A percentile compares a stretch with the other conserved stretches of the same genome.
Evolutionary conservation across 208 protist genomes (phyloP).

Genomic region (Leishmania mexicana): DNA sequence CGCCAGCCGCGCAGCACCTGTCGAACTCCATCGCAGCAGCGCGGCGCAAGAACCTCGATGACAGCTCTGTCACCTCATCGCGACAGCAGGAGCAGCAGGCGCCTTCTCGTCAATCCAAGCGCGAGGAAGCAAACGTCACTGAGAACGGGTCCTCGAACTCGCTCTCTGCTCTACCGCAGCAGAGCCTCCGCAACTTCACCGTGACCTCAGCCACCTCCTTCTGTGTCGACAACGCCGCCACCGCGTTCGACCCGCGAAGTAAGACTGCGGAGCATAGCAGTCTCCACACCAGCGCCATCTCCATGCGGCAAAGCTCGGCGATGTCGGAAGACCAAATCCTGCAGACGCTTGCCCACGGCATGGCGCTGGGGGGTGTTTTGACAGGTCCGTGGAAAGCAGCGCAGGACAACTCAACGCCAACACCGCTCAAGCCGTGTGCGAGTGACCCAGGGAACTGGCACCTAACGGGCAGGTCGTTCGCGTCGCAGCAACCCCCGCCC

Average conservation of each 20-base stretch:
- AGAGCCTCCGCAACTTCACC: conserved; percentile 20
- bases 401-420: background rate
- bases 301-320: conserved; percentile 19
- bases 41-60: background rate
- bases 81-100: background rate
- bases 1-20: background rate
- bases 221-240: conserved; percentile 3
- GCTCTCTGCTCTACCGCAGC: conserved; percentile 6
- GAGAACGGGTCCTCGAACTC: conserved; percentile 15
- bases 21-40: conserved; percentile 5
- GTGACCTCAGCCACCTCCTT: conserved; percentile 14
- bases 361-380: conserved; percentile 29
- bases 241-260: background rate
- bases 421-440: background rate
- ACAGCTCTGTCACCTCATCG: background rate
- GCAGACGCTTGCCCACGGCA: conserved; percentile 37
- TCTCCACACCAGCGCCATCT: conserved; percentile 20
- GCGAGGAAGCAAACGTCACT: background rate
- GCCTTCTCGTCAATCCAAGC: background rate
- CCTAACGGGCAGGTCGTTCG: background rate
- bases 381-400: conserved; percentile 12
- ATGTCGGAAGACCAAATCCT: conserved; percentile 26
- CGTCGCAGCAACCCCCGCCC: background rate
- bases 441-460: background rate
- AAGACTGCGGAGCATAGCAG: conserved; percentile 3